Percentiles rank a stretch among this genome's conserved stretches.
phyloP scores from a whole-genome alignment of 2,329 filamentous ascomycete genomes.

The Fusarium devonianum region DNA sequence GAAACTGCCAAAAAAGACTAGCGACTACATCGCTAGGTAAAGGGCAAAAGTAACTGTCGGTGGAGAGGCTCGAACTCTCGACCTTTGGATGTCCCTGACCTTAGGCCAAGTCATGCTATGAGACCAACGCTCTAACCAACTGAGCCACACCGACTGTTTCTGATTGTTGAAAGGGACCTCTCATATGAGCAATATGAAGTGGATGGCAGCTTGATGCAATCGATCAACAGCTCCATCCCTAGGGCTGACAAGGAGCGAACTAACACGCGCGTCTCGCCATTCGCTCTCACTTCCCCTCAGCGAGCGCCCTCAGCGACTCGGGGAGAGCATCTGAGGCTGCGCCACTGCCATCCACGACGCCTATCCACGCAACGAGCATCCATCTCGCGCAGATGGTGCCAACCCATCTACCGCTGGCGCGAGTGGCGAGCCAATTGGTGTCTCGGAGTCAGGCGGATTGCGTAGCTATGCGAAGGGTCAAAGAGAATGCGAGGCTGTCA shows the following conservation, averaged over 20 bases:
- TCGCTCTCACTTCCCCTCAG: conserved; percentile 7
- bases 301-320: no score
- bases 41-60: conserved; percentile 25
- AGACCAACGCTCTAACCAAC: conserved; percentile 51
- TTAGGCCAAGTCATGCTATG: conserved; percentile 40
- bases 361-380: conserved; percentile 15
- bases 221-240: no score
- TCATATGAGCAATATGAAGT: not conserved
- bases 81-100: conserved; percentile 41
- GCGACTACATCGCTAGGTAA: no score
- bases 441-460: conserved; percentile 8
- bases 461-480: no score
- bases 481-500: not conserved
- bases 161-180: not conserved
- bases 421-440: not conserved
- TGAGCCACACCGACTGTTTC: conserved; percentile 45
- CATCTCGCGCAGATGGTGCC: not conserved
- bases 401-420: conserved; percentile 1
- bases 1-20: no score
- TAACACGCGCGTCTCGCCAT: no score
- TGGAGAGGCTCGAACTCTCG: conserved; percentile 42
- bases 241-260: no score
- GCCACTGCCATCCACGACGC: conserved; percentile 27
- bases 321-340: conserved; percentile 9
- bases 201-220: no score